phyloP scores from a whole-genome alignment of 1,139 yeast species.

The Protomyces inundatus region DNA sequence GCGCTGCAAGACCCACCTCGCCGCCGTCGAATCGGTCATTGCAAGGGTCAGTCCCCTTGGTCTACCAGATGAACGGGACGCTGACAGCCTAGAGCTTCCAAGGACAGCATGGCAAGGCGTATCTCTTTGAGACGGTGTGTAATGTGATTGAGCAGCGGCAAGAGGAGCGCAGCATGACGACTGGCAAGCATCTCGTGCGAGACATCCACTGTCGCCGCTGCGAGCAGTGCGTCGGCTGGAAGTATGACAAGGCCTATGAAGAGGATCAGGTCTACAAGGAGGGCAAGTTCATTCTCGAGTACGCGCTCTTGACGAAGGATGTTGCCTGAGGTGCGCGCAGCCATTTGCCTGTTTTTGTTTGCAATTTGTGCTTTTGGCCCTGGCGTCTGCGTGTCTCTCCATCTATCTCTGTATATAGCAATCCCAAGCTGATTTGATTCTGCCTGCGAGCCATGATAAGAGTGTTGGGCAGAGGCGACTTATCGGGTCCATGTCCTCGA shows the following conservation, averaged over 20 bases:
- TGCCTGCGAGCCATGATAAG: too few species aligned
- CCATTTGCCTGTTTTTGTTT: neutral
- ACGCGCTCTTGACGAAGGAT: conserved; percentile 30
- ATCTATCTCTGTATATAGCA: too few species aligned
- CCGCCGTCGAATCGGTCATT: conserved; percentile 38
- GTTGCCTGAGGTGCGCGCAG: neutral
- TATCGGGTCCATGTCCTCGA: too few species aligned
- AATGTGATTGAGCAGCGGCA: conserved; percentile 39
- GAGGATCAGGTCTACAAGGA: conserved; percentile 64
- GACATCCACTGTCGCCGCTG: conserved; percentile 67
- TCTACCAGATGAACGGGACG: neutral
- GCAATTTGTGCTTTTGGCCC: neutral
- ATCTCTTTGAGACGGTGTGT: conserved; percentile 42
- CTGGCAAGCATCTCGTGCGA: conserved; percentile 65
- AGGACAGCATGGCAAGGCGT: conserved; percentile 44
- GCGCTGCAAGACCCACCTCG: conserved; percentile 42
- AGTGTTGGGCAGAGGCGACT: too few species aligned
- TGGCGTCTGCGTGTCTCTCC: neutral
- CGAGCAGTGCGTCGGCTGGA: conserved; percentile 64
- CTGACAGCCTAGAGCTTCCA: conserved; percentile 37
- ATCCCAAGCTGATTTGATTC: too few species aligned
- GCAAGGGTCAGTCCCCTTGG: conserved; percentile 37
- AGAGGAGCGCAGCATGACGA: conserved; percentile 52
- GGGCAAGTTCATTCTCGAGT: conserved; percentile 71
- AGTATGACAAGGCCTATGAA: conserved; percentile 57